A percentile compares a stretch with the other conserved stretches of the same genome.
phyloP scores from a whole-genome alignment of 768 basidiomycete species.

The Cystofilobasidium ferigula region DNA sequence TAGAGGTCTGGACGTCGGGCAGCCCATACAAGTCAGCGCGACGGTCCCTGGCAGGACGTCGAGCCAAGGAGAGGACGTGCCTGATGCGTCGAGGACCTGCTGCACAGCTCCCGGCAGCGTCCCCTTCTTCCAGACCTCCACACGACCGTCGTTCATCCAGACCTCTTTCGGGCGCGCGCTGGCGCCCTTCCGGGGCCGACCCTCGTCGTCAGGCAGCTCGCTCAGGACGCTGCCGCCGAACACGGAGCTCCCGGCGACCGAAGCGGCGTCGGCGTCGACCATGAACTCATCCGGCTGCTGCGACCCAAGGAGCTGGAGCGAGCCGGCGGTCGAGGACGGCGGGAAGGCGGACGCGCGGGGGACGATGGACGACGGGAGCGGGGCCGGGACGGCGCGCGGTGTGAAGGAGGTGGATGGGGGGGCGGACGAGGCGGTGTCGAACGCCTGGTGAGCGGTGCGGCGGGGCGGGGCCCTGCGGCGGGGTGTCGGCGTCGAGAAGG shows the following conservation, averaged over 20 bases:
- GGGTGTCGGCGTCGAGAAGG: constrained; percentile 13
- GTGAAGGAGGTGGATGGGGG: not conserved
- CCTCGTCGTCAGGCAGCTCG: constrained; percentile 1
- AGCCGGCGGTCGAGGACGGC: not conserved
- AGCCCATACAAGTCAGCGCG: not conserved
- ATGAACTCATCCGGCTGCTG: not conserved
- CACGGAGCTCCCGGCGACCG: not conserved
- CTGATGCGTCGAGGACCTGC: constrained; percentile 8
- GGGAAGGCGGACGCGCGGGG: not conserved
- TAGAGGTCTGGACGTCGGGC: constrained; percentile 14
- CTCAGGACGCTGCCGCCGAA: not conserved
- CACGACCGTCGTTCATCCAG: constrained; percentile 18
- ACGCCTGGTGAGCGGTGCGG: constrained; percentile 7
- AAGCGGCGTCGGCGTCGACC: not conserved
- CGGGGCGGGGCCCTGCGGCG: constrained; percentile 9
- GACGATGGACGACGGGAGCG: not conserved
- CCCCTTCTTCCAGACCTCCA: constrained; percentile 17
- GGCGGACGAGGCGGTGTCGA: constrained; percentile 5
- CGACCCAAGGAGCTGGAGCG: too few species aligned
- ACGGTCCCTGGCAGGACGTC: too few species aligned
- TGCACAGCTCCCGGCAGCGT: constrained; percentile 14
- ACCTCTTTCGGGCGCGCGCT: not conserved
- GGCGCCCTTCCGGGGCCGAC: not conserved
- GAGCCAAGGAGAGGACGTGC: not conserved
- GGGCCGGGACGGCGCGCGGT: not conserved